Base-by-base conservation (phyloP, 805 yeast species). In the Kodamaea nitidulidarum region DNA sequence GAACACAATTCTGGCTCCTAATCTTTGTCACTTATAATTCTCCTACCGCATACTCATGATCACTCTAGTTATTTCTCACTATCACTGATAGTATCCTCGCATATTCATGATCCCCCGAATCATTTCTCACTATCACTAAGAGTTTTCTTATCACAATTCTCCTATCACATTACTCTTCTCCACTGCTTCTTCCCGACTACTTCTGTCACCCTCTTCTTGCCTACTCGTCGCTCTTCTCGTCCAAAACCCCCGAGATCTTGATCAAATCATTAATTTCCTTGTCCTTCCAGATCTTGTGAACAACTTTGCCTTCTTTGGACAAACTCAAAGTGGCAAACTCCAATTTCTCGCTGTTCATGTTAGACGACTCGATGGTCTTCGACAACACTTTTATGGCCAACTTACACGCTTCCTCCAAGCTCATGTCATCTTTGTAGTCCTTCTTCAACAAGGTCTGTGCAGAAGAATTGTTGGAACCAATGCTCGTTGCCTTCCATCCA, bases 401-500 rank as follows among this genome's bases (percentile, higher is more conserved):
- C 49, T 82, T 86, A 43, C 86, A 76, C 4, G 96, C 97, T 38
- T 82, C 95, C 34, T 76, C 72, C 46, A 86, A 63, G 15, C 73
- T 61, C 51, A 87, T 63, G 41, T 84, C 93, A 51, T 86, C 91
- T 58, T 84, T 88, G 70, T 86, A 93, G 54, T 93, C 98, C 67
- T 90, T 95, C 65, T 93, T 93, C 57, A 93, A 73, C 47, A 93
- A 68, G 1, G 98, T 91, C 68, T 93, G 98, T 1, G 97, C 97
- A 32, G 96, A 90, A 6, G 95, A 78, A 47, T 88, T 88, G 67
- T 93, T 93, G 36, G 97, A 96, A 30, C 99, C 99, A 44, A 93
- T 90, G 51, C 88, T 76, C 24, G 96, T 91, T 32, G 98, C 98
- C 65, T 86, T 88, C 99, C 99, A 93, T 17, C 98, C 98, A 15